Percentiles rank a stretch among this genome's conserved stretches.
Evolutionary conservation across 2,329 filamentous ascomycete species (phyloP).

Genomic region (Knufia fluminis): DNA sequence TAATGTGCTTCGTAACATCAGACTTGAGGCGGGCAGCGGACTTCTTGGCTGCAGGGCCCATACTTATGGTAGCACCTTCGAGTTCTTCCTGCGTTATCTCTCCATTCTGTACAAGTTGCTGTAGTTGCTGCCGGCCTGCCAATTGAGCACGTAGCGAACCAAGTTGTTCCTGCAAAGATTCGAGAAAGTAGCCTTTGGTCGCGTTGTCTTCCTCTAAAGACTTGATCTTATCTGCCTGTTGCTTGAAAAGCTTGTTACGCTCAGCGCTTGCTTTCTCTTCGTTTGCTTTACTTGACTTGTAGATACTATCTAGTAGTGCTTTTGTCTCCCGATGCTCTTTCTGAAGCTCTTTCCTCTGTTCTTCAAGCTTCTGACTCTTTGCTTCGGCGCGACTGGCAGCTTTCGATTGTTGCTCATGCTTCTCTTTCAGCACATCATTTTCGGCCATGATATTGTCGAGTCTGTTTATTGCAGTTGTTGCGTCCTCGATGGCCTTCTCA

Average conservation of each 20-base stretch:
- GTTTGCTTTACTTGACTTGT: slow-evolving; percentile 65
- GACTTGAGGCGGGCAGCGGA: not conserved
- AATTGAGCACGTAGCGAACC: slow-evolving; percentile 22
- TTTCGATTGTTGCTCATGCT: slow-evolving; percentile 57
- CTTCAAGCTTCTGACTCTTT: slow-evolving; percentile 59
- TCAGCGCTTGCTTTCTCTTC: slow-evolving; percentile 46
- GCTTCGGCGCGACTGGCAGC: slow-evolving; percentile 56
- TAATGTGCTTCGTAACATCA: not conserved
- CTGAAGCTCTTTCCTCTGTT: slow-evolving; percentile 65
- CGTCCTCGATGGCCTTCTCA: slow-evolving; percentile 52
- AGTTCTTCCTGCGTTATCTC: slow-evolving; percentile 76
- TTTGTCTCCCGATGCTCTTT: slow-evolving; percentile 80
- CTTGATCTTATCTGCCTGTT: slow-evolving; percentile 12
- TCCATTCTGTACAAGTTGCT: slow-evolving; percentile 43
- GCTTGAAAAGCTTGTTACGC: slow-evolving; percentile 37
- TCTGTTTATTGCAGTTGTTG: slow-evolving; percentile 53
- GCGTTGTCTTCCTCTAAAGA: slow-evolving; percentile 24
- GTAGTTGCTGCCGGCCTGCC: slow-evolving; percentile 18
- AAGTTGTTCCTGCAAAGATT: slow-evolving; percentile 20
- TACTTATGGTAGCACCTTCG: slow-evolving; percentile 15
- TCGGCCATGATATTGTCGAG: slow-evolving; percentile 44
- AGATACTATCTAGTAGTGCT: slow-evolving; percentile 66
- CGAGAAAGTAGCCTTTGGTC: slow-evolving; percentile 21
- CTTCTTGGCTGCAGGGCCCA: not conserved
- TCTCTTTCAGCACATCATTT: slow-evolving; percentile 54